These are phyloP conservation scores for Xylaria sp. DNA, from an alignment of 2,329 filamentous ascomycete species.

Conservation along the genomic window DNA sequence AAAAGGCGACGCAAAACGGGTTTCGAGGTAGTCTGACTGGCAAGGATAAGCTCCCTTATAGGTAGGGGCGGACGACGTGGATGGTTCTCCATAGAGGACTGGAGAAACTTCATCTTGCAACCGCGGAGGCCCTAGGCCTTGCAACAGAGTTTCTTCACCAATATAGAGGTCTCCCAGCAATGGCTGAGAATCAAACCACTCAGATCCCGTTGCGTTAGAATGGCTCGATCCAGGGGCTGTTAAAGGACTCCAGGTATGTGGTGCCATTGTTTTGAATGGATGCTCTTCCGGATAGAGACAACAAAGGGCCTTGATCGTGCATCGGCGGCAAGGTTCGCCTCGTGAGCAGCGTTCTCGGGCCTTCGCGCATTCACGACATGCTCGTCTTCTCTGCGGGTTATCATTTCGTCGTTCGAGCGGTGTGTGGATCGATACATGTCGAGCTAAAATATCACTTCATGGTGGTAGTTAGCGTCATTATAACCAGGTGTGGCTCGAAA, in stretches of 20 bases:
- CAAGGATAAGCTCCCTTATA: background rate
- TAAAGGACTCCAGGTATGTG: conserved; percentile 1
- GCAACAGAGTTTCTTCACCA: background rate
- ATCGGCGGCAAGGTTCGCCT: conserved; percentile 46
- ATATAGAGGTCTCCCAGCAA: background rate
- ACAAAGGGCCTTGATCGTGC: conserved; percentile 42
- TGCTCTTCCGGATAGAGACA: conserved; percentile 47
- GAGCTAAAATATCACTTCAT: conserved; percentile 44
- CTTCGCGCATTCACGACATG: conserved; percentile 47
- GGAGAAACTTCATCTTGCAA: background rate
- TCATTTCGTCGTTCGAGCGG: conserved; percentile 38
- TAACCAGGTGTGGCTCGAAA: background rate
- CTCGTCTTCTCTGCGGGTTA: conserved; percentile 43
- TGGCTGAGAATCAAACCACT: background rate
- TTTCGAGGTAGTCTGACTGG: background rate
- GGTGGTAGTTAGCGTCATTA: conserved; percentile 27
- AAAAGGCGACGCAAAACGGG: background rate
- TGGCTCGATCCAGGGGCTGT: conserved; percentile 8
- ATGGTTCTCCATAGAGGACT: background rate
- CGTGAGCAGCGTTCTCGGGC: conserved; percentile 47
- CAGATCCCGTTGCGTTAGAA: background rate
- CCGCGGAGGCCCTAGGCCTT: background rate
- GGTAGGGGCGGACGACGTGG: background rate
- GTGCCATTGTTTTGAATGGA: conserved; percentile 28
- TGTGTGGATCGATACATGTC: conserved; percentile 44